Evolutionary conservation across 192 early-diverging fungal genomes (phyloP).

Genomic region (Backusella parvicylindrica): DNA sequence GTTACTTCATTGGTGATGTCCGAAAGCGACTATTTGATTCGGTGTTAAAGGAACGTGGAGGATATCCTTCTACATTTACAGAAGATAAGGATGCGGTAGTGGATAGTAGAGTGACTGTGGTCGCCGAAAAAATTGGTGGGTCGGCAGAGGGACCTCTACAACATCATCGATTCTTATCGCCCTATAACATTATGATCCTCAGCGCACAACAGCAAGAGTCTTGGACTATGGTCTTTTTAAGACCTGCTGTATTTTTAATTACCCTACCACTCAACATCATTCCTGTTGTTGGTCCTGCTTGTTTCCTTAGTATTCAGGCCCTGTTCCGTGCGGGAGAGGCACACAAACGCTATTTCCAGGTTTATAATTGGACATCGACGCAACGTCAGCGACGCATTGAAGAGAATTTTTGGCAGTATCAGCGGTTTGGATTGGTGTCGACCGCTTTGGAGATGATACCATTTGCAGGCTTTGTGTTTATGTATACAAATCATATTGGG

Average conservation of each 20-base stretch:
- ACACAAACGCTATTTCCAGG: slow-evolving; percentile 43
- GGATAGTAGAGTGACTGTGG: neutral
- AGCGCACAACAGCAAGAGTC: neutral
- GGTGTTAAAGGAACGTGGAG: neutral
- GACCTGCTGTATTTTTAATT: slow-evolving; percentile 30
- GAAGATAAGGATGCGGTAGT: neutral
- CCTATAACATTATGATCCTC: slow-evolving; percentile 4
- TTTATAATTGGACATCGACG: slow-evolving; percentile 32
- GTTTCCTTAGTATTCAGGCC: slow-evolving; percentile 41
- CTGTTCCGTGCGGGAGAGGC: slow-evolving; percentile 33
- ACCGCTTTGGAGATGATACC: slow-evolving; percentile 44
- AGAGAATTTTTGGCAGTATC: slow-evolving; percentile 31
- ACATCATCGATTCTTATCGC: neutral
- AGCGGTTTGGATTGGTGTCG: slow-evolving; percentile 42
- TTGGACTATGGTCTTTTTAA: neutral
- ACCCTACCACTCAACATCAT: slow-evolving; percentile 43
- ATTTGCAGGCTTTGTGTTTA: slow-evolving; percentile 43
- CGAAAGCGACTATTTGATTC: slow-evolving; percentile 17
- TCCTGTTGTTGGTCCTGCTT: slow-evolving; percentile 36
- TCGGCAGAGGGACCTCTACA: neutral
- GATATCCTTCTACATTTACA: neutral
- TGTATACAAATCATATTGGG: slow-evolving; percentile 49
- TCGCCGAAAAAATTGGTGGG: neutral
- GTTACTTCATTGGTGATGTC: neutral
- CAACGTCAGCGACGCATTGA: slow-evolving; percentile 38